phyloP scores from a whole-genome alignment of 441 rosid genomes.

The Manihot esculenta region DNA sequence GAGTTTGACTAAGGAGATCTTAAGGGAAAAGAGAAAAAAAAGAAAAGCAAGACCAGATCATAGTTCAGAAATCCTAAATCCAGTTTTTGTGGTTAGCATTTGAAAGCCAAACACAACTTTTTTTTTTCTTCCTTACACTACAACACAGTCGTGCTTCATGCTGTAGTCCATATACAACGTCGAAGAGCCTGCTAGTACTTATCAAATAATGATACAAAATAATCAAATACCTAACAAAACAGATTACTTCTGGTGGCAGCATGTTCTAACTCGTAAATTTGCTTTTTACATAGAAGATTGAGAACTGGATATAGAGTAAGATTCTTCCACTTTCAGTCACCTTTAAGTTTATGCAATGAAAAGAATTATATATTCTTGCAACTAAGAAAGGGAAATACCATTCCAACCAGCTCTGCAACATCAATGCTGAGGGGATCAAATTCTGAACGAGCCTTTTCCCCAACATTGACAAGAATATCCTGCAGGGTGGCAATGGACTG shows the following conservation, averaged over 20 bases:
- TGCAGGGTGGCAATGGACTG: slow-evolving; percentile 49
- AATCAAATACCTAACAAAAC: neutral
- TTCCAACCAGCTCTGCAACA: slow-evolving; percentile 77
- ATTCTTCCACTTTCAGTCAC: neutral
- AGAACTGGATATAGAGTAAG: neutral
- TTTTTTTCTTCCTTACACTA: neutral
- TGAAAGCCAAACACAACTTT: neutral
- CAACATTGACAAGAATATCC: slow-evolving; percentile 76
- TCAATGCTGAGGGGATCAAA: slow-evolving; percentile 77
- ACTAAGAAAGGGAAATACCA: slow-evolving; percentile 48
- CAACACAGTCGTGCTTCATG: neutral
- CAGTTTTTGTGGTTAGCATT: neutral
- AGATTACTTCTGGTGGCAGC: neutral
- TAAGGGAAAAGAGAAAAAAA: neutral
- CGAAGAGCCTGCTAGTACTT: neutral
- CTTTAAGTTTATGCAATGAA: slow-evolving; percentile 1
- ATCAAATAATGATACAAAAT: neutral
- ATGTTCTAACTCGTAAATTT: neutral
- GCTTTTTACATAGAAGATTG: neutral
- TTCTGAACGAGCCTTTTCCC: slow-evolving; percentile 74
- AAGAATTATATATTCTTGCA: neutral
- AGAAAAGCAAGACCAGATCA: neutral
- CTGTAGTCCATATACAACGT: neutral
- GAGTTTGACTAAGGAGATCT: neutral
- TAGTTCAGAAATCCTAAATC: no score